Evolutionary conservation across 2,329 filamentous ascomycete genomes (phyloP).

Genomic region (Fusarium sp.): DNA sequence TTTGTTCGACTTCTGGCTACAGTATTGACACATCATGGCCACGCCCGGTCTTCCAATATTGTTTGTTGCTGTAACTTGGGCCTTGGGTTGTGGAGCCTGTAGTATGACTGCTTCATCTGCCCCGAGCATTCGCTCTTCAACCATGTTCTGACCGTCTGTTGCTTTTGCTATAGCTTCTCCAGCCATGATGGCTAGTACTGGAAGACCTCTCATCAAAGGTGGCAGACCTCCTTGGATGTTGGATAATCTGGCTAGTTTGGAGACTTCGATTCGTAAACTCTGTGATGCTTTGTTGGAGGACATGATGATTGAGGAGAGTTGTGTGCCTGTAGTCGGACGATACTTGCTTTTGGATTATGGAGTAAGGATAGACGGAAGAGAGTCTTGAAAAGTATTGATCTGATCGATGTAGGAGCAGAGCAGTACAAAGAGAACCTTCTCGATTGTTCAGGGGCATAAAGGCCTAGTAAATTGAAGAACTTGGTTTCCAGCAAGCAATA

Average conservation of each 20-base stretch:
- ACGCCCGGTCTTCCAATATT: conserved; percentile 18
- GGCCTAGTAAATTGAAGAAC: neutral
- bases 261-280: conserved; percentile 33
- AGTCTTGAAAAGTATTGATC: neutral
- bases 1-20: neutral
- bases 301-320: neutral
- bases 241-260: conserved; percentile 36
- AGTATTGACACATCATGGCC: conserved; percentile 18
- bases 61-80: accelerated
- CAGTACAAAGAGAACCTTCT: neutral
- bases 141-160: conserved; percentile 21
- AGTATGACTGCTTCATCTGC: conserved; percentile 25
- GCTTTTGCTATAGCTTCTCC: conserved; percentile 36
- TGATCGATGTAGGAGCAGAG: neutral
- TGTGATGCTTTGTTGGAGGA: conserved; percentile 13
- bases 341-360: too few relatives aligned
- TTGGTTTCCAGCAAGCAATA: neutral
- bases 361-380: neutral
- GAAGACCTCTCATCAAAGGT: conserved; percentile 38
- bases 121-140: conserved; percentile 40
- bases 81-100: neutral
- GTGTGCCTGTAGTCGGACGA: too few relatives aligned
- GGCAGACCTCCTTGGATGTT: conserved; percentile 42
- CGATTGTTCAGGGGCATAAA: too few relatives aligned
- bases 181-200: conserved; percentile 35